These are phyloP conservation scores for Acacia confusa DNA, from an alignment of 306 rosid genomes.

Conservation along the genomic window DNA sequence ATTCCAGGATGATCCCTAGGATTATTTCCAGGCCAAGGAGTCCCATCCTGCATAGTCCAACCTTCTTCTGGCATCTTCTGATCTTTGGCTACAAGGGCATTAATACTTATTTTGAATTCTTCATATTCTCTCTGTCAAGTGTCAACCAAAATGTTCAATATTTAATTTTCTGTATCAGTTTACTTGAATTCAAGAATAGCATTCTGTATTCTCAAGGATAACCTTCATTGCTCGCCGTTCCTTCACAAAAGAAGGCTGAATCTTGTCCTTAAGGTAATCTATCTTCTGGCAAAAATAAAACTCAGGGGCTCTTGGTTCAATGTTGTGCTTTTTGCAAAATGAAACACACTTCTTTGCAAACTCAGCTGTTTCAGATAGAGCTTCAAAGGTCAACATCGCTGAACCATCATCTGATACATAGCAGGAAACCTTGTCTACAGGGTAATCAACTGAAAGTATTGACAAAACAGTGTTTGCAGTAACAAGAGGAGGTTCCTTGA, in stretches of 20 bases:
- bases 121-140: conserved; percentile 97
- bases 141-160: conserved; percentile 33
- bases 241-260: conserved; percentile 95
- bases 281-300: conserved; percentile 95
- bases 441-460: conserved; percentile 96
- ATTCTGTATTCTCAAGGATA: conserved; percentile 11
- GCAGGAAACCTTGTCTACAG: conserved; percentile 98
- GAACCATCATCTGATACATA: conserved; percentile 99
- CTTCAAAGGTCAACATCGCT: conserved; percentile 95
- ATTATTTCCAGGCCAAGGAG: conserved; percentile 99
- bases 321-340: conserved; percentile 90
- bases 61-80: conserved; percentile 99
- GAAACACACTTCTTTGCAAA: conserved; percentile 99
- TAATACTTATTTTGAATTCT: conserved; percentile 90
- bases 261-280: conserved; percentile 97
- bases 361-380: conserved; percentile 98
- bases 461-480: conserved; percentile 99
- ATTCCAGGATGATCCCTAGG: conserved; percentile 99
- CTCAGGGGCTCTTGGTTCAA: conserved; percentile 98
- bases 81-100: conserved; percentile 94
- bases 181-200: conserved; percentile 3
- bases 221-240: conserved; percentile 99
- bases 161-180: not conserved
- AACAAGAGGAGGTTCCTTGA: conserved; percentile 94
- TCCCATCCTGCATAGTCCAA: conserved; percentile 99